These are phyloP conservation scores for Penicillium daleae DNA, from an alignment of 495 filamentous ascomycete species.

Conservation along the genomic window DNA sequence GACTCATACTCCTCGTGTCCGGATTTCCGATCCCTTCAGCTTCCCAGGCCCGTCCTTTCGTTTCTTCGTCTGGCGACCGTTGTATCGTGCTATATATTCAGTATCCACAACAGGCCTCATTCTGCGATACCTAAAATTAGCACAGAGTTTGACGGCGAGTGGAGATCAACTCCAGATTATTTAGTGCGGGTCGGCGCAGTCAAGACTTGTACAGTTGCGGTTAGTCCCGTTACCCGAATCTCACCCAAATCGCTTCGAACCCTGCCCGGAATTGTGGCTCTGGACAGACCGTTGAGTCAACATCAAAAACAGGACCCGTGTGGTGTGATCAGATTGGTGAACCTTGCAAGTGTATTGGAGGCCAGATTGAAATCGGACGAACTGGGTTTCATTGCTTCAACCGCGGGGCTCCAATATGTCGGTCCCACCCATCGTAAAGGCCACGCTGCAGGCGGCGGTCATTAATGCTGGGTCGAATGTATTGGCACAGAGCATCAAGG, in stretches of 20 bases:
- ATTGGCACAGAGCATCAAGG: constrained; percentile 71
- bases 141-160: background rate
- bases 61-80: background rate
- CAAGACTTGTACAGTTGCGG: background rate
- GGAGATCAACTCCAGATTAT: background rate
- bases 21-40: background rate
- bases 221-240: constrained; percentile 3
- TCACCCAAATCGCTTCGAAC: background rate
- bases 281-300: background rate
- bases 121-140: background rate
- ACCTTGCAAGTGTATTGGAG: background rate
- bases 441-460: constrained; percentile 67
- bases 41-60: background rate
- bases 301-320: background rate
- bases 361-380: background rate
- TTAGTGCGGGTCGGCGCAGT: constrained; percentile 2
- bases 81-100: background rate
- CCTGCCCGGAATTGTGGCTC: background rate
- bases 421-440: constrained; percentile 58
- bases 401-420: constrained; percentile 20
- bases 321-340: background rate
- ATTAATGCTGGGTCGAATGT: constrained; percentile 74
- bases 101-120: background rate
- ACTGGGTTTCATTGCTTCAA: background rate
- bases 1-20: background rate